phyloP scores from a whole-genome alignment of 1,284 basidiomycete genomes.

The Chalciporus sp. region DNA sequence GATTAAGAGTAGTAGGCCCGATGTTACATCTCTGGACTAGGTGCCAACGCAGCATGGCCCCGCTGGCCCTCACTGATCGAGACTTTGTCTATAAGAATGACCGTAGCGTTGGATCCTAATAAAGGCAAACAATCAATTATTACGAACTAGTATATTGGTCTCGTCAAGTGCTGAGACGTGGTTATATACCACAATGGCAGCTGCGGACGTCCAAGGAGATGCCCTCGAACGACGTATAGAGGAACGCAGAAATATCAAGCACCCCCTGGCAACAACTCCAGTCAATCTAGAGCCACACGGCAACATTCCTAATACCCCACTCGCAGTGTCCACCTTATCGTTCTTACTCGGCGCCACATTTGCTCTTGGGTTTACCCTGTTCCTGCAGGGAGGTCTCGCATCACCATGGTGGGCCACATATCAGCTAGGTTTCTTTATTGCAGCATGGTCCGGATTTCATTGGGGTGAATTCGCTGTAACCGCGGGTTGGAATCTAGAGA shows the following conservation, averaged over 20 bases:
- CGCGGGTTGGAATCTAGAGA: constrained; percentile 92
- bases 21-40: constrained; percentile 16
- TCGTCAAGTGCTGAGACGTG: background rate
- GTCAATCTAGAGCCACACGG: constrained; percentile 48
- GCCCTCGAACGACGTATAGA: constrained; percentile 50
- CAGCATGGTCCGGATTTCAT: constrained; percentile 86
- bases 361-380: constrained; percentile 53
- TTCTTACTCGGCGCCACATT: constrained; percentile 73
- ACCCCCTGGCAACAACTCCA: constrained; percentile 62
- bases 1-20: background rate
- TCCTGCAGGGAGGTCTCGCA: constrained; percentile 47
- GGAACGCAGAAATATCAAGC: constrained; percentile 38
- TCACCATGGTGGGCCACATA: constrained; percentile 68
- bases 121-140: constrained; percentile 15
- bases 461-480: constrained; percentile 95
- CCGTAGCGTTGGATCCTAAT: constrained; percentile 10
- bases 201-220: constrained; percentile 28
- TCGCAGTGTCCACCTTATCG: constrained; percentile 71
- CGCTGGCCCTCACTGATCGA: background rate
- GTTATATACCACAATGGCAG: constrained; percentile 12
- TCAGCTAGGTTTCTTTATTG: constrained; percentile 81
- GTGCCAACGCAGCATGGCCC: constrained; percentile 22
- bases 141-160: too few relatives aligned
- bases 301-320: constrained; percentile 82
- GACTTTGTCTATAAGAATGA: too few relatives aligned